A percentile compares a stretch with the other conserved stretches of the same genome.
phyloP scores from a whole-genome alignment of 768 basidiomycete species.

The Kondoa malvinella region DNA sequence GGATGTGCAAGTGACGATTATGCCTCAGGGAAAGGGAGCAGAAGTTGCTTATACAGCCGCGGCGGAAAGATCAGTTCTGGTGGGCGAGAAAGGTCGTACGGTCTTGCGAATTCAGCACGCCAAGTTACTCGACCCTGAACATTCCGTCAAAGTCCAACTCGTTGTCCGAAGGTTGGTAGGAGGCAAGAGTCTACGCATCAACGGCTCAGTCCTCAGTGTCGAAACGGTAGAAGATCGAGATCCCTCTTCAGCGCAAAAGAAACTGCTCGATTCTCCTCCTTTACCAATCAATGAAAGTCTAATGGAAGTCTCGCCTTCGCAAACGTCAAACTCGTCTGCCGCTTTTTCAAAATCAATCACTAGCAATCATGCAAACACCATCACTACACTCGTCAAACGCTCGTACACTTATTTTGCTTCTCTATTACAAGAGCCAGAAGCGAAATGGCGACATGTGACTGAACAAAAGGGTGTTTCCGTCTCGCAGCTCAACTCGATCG shows the following conservation, averaged over 20 bases:
- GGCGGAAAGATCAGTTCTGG: not conserved
- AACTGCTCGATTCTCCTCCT: constrained; percentile 55
- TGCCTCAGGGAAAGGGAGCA: constrained; percentile 33
- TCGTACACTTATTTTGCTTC: constrained; percentile 98
- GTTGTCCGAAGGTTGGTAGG: constrained; percentile 59
- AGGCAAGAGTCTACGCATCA: constrained; percentile 64
- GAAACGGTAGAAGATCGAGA: constrained; percentile 51
- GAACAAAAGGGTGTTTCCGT: constrained; percentile 82
- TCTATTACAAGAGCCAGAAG: constrained; percentile 86
- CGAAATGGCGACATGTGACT: constrained; percentile 64
- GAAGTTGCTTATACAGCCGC: constrained; percentile 47
- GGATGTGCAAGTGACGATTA: constrained; percentile 11
- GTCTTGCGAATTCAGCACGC: constrained; percentile 38
- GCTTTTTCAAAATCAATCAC: not conserved
- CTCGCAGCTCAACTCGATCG: constrained; percentile 89
- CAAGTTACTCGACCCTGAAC: constrained; percentile 55
- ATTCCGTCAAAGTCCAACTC: constrained; percentile 61
- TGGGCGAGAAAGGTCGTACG: not conserved
- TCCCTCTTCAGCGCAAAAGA: constrained; percentile 43
- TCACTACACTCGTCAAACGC: constrained; percentile 67
- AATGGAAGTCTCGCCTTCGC: not conserved
- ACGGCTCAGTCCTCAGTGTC: constrained; percentile 60
- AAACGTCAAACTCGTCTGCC: not conserved
- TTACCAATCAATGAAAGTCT: constrained; percentile 37
- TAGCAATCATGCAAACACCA: constrained; percentile 37